phyloP scores from a whole-genome alignment of 768 basidiomycete species.

The Rhizopogon vulgaris region DNA sequence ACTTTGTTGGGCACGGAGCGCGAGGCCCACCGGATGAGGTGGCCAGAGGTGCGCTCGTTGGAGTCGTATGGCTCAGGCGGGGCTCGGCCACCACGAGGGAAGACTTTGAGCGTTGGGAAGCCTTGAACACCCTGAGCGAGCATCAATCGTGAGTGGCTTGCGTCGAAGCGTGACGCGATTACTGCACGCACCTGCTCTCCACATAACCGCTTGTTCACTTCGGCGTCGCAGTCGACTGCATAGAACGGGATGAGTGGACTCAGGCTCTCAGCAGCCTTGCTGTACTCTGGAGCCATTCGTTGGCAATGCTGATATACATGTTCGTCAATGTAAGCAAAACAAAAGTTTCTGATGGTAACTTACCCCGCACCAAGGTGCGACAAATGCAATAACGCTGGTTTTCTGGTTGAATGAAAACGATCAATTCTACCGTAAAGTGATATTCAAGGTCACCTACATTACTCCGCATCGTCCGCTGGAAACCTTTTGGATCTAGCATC shows the following conservation, averaged over 20 bases:
- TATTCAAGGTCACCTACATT: conserved; percentile 48
- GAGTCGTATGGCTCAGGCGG: conserved; percentile 61
- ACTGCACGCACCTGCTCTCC: conserved; percentile 52
- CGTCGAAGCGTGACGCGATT: not conserved
- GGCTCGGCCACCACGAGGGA: conserved; percentile 66
- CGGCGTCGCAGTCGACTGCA: conserved; percentile 89
- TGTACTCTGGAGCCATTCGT: conserved; percentile 77
- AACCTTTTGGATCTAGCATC: conserved; percentile 63
- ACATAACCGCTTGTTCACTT: conserved; percentile 76
- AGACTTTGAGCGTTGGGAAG: conserved; percentile 92
- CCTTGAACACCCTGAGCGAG: conserved; percentile 63
- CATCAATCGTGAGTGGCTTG: not conserved
- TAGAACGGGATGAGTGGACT: conserved; percentile 82
- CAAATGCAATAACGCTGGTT: conserved; percentile 80
- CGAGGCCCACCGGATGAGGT: conserved; percentile 72
- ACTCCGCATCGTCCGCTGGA: conserved; percentile 64
- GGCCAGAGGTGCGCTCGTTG: conserved; percentile 63
- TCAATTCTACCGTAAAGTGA: not conserved
- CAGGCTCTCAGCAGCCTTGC: conserved; percentile 72
- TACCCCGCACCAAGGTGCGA: conserved; percentile 94
- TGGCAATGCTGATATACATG: conserved; percentile 64
- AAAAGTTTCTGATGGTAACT: conserved; percentile 17
- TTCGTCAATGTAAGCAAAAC: not conserved
- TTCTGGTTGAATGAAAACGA: conserved; percentile 34
- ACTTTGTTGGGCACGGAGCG: conserved; percentile 69